Evolutionary conservation across 2,329 filamentous ascomycete genomes (phyloP).

Genomic region (Diaporthe citrichinensis): DNA sequence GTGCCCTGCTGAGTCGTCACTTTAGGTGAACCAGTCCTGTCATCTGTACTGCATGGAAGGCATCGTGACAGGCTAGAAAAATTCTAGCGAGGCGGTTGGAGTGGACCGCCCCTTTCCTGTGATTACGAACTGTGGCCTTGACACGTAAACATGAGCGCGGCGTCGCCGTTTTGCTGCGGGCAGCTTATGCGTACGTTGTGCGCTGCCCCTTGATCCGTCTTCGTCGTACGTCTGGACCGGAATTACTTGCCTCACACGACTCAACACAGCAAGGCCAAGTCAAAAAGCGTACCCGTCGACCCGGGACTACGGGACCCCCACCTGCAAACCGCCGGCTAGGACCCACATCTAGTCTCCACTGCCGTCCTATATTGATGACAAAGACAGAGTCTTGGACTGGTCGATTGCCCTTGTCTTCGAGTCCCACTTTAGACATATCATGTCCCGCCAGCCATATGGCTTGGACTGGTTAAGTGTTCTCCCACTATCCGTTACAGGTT

Average conservation of each 20-base stretch:
- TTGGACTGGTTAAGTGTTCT: background rate
- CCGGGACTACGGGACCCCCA: slow-evolving; percentile 22
- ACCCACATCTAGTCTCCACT: background rate
- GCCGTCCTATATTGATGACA: background rate
- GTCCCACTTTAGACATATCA: background rate
- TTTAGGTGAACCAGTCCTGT: background rate
- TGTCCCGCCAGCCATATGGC: background rate
- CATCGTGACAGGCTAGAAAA: background rate
- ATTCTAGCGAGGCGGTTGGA: background rate
- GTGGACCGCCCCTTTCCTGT: background rate
- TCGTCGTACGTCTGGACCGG: slow-evolving; percentile 13
- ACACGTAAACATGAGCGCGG: slow-evolving; percentile 16
- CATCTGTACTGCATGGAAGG: background rate
- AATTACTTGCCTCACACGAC: slow-evolving; percentile 25
- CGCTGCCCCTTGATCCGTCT: slow-evolving; percentile 6
- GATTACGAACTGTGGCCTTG: slow-evolving; percentile 14
- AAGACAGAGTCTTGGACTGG: slow-evolving; percentile 6
- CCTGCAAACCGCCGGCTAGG: background rate
- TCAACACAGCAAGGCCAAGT: background rate
- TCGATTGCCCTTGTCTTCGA: background rate
- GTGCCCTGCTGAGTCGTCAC: background rate
- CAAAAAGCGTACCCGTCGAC: background rate
- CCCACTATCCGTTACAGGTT: background rate
- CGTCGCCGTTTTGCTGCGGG: slow-evolving; percentile 21
- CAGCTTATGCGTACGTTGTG: slow-evolving; percentile 22